Conservation (phyloP, 1,284 basidiomycete genomes). For the Cystobasidium slooffiae region DNA sequence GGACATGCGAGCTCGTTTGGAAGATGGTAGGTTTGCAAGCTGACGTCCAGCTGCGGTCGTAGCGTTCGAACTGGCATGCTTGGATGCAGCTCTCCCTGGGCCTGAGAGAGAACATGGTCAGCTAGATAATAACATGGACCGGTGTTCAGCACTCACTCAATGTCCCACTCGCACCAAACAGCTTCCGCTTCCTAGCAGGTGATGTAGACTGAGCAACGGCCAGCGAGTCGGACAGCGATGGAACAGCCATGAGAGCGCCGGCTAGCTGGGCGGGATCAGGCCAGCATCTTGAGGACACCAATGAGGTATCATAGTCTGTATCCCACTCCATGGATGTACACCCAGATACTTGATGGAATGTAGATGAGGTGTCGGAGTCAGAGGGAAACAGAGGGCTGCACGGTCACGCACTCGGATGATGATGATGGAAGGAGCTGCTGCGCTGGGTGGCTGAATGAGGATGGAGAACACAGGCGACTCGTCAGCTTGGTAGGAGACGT, state of each 20-base stretch:
- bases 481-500: too few species aligned
- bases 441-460: too few species aligned
- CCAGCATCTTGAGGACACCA: constrained; percentile 7
- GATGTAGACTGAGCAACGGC: constrained; percentile 3
- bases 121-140: neutral
- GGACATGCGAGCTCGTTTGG: constrained; percentile 24
- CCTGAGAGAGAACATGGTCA: neutral
- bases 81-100: constrained; percentile 5
- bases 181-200: constrained; percentile 8
- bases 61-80: neutral
- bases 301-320: neutral
- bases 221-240: constrained; percentile 18
- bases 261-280: constrained; percentile 12
- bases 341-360: too few species aligned
- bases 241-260: constrained; percentile 10
- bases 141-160: neutral
- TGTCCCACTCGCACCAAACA: constrained; percentile 6
- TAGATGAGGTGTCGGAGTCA: too few species aligned
- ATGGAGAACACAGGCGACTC: too few species aligned
- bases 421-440: too few species aligned
- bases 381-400: too few species aligned
- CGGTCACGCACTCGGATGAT: too few species aligned
- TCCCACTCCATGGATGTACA: constrained; percentile 8
- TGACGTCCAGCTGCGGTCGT: constrained; percentile 14
- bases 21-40: neutral